Conservation (phyloP, 139 green algal species). For the Yamagishiella unicocca region DNA sequence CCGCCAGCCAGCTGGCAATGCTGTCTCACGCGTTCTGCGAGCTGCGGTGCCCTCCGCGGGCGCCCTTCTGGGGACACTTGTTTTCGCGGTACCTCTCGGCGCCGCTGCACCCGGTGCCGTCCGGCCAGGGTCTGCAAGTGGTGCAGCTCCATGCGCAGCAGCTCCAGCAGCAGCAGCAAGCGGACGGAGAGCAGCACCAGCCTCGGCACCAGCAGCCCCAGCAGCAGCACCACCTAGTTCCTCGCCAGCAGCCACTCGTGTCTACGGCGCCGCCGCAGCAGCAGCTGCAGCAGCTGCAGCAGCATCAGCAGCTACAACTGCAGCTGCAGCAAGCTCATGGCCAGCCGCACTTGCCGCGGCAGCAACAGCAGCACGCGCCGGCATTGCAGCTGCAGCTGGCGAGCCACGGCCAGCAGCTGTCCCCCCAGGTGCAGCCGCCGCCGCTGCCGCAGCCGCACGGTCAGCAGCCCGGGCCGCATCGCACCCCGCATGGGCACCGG, state of each 20-base stretch:
- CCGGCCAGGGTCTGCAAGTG: no score
- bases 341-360: background rate
- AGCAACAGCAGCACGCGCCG: background rate
- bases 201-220: background rate
- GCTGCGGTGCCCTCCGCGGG: background rate
- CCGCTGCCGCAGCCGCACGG: background rate
- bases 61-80: conserved; percentile 1
- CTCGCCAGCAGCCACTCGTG: background rate
- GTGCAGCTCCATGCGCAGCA: no score
- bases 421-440: background rate
- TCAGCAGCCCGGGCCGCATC: background rate
- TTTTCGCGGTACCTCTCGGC: conserved; percentile 17
- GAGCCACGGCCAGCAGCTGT: no score
- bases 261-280: background rate
- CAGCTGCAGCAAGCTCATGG: background rate
- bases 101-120: no score
- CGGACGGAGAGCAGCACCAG: background rate
- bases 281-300: background rate
- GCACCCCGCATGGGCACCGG: background rate
- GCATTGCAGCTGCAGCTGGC: background rate
- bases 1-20: conserved; percentile 20
- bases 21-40: conserved; percentile 16
- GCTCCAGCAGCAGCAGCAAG: background rate
- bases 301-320: background rate
- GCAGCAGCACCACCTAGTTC: background rate